phyloP scores from a whole-genome alignment of 176 grass and related monocot genomes.

The Ananas comosus region DNA sequence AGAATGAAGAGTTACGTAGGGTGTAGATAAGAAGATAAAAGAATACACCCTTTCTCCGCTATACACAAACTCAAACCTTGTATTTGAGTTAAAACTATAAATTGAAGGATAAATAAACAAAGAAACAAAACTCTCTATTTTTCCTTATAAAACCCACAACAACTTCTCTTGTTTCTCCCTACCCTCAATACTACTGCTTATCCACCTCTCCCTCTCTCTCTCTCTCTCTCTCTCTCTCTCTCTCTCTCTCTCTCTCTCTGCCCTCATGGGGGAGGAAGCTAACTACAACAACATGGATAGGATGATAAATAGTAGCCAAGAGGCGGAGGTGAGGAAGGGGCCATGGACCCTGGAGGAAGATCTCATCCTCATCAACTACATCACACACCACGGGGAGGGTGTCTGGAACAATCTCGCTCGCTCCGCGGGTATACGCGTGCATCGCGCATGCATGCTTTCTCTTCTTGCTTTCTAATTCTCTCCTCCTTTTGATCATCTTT shows the following conservation, averaged over 20 bases:
- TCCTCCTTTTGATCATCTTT: background rate
- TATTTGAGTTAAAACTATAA: background rate
- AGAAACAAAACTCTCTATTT: background rate
- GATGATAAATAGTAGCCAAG: slow-evolving; percentile 9
- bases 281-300: slow-evolving; percentile 11
- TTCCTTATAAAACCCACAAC: background rate
- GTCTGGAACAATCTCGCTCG: slow-evolving; percentile 44
- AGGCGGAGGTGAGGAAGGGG: slow-evolving; percentile 34
- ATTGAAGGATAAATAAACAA: background rate
- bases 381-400: slow-evolving; percentile 42
- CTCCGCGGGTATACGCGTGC: slow-evolving; percentile 23
- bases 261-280: background rate
- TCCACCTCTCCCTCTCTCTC: slow-evolving; percentile 1
- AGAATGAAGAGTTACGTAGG: no score
- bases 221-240: slow-evolving; percentile 18
- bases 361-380: slow-evolving; percentile 44
- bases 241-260: background rate
- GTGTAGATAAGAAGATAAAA: no score
- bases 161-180: background rate
- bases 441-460: background rate
- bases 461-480: background rate
- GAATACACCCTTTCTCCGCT: no score
- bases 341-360: slow-evolving; percentile 61
- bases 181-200: background rate
- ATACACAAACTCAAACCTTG: no score